phyloP scores from a whole-genome alignment of 116 monocot genomes.

The Phalaenopsis hybrid region DNA sequence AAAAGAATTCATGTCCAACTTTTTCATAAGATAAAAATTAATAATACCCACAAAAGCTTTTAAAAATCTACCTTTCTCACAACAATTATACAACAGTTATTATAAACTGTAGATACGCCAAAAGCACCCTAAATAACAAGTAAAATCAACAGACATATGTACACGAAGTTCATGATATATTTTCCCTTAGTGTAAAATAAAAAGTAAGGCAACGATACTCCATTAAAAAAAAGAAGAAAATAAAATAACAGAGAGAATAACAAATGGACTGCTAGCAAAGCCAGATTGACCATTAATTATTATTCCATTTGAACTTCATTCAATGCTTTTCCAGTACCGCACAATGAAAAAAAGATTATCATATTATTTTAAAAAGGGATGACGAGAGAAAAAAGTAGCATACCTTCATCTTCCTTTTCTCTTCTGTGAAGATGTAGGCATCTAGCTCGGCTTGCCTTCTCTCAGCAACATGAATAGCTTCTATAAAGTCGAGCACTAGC shows the following conservation, averaged over 20 bases:
- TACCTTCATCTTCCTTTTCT: conserved; percentile 82
- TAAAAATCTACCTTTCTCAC: too few species aligned
- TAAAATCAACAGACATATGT: not conserved
- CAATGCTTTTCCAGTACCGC: not conserved
- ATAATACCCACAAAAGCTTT: too few species aligned
- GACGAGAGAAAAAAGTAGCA: conserved; percentile 3
- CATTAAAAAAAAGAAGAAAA: not conserved
- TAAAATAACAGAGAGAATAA: not conserved
- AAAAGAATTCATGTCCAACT: too few species aligned
- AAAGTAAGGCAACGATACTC: not conserved
- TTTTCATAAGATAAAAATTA: too few species aligned
- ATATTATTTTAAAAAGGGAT: conserved; percentile 1
- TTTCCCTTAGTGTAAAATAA: not conserved
- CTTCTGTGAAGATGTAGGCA: conserved; percentile 65
- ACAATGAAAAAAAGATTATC: conserved; percentile 4
- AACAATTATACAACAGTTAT: too few species aligned
- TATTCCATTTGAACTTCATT: not conserved
- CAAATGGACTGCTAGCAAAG: not conserved
- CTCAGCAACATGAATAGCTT: conserved; percentile 88
- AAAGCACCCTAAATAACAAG: too few species aligned
- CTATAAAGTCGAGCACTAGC: conserved; percentile 68
- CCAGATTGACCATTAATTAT: not conserved
- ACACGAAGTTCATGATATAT: not conserved
- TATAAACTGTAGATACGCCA: too few species aligned
- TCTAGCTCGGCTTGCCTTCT: conserved; percentile 82